Percentiles rank a stretch among this genome's conserved stretches.
These are phyloP conservation scores for Schizochytrium sp. DNA, from an alignment of 108 stramenopile species.

Conservation along the genomic window DNA sequence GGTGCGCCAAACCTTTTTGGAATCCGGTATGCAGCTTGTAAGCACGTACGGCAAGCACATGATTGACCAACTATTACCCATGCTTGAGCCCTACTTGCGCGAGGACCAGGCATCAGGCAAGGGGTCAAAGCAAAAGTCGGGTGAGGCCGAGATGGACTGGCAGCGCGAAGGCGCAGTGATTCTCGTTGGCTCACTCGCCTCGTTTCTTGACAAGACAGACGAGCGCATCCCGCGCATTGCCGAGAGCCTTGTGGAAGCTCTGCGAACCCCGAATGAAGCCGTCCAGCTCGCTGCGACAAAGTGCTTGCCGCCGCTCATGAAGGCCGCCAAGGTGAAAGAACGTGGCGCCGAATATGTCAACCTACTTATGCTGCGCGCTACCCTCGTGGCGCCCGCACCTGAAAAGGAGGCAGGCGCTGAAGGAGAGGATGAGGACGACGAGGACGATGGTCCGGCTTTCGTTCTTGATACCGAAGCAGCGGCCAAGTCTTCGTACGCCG, in stretches of 20 bases:
- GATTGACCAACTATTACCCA: neutral
- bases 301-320: slow-evolving; percentile 43
- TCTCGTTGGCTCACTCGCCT: slow-evolving; percentile 44
- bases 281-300: slow-evolving; percentile 48
- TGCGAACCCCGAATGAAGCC: slow-evolving; percentile 42
- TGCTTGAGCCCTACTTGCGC: neutral
- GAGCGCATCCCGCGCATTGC: slow-evolving; percentile 36
- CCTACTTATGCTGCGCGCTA: neutral
- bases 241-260: slow-evolving; percentile 38
- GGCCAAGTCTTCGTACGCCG: neutral
- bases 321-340: slow-evolving; percentile 15
- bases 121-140: neutral
- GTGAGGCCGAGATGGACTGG: neutral
- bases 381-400: neutral
- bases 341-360: neutral
- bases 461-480: neutral
- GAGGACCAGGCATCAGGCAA: neutral
- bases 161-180: slow-evolving; percentile 39
- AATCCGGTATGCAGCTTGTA: neutral
- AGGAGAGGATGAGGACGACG: neutral
- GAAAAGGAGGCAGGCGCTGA: neutral
- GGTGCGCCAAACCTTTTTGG: neutral
- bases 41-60: neutral
- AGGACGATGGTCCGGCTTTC: neutral
- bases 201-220: slow-evolving; percentile 37